These are phyloP conservation scores for Kondoa malvinella DNA, from an alignment of 768 basidiomycete species.

Conservation along the genomic window DNA sequence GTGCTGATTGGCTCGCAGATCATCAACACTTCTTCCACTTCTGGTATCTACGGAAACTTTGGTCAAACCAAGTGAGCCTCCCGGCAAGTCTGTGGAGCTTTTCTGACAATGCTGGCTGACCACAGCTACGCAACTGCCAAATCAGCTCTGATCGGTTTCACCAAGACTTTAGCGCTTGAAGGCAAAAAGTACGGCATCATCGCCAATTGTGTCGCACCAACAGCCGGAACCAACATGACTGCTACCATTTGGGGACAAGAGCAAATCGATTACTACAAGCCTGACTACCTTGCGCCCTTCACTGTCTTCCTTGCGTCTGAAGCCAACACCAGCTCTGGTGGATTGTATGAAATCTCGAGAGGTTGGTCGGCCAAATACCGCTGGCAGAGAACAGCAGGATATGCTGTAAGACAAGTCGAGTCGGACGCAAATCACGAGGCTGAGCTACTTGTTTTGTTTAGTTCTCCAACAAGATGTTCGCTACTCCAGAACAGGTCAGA, in stretches of 20 bases:
- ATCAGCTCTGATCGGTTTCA: conserved; percentile 74
- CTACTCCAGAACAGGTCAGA: conserved; percentile 64
- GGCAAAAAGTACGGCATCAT: conserved; percentile 80
- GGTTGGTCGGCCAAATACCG: conserved; percentile 85
- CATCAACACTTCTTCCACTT: conserved; percentile 79
- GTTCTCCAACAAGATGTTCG: conserved; percentile 59
- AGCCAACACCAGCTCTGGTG: conserved; percentile 52
- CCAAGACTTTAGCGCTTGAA: conserved; percentile 76
- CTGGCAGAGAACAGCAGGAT: conserved; percentile 79
- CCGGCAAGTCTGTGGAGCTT: neutral
- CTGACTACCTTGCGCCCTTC: conserved; percentile 79
- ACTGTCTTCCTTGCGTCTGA: conserved; percentile 77
- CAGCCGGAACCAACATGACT: conserved; percentile 69
- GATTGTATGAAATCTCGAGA: conserved; percentile 67
- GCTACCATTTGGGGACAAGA: conserved; percentile 28
- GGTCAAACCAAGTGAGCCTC: conserved; percentile 57
- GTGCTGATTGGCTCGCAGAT: conserved; percentile 35
- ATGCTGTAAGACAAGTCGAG: conserved; percentile 37
- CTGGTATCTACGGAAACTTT: conserved; percentile 57
- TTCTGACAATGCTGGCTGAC: neutral
- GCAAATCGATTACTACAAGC: conserved; percentile 38
- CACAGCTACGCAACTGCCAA: conserved; percentile 75
- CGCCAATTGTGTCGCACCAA: conserved; percentile 42
- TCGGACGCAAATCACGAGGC: too few relatives aligned
- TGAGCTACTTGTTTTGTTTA: conserved; percentile 10